phyloP scores from a whole-genome alignment of 805 yeast species.

The Lachancea quebecensis region DNA sequence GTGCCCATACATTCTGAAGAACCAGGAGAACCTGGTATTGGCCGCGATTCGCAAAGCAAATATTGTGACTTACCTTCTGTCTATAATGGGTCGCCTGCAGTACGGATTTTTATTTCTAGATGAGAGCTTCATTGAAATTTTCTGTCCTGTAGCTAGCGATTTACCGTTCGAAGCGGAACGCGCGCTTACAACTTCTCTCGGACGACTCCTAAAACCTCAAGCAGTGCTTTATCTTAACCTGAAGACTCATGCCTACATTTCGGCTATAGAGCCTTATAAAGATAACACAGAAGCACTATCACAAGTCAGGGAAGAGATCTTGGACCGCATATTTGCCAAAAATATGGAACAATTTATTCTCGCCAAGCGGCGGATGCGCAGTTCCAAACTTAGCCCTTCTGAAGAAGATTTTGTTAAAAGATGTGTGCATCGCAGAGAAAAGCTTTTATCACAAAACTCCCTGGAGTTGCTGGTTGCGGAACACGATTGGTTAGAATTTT shows the following conservation, averaged over 20 bases:
- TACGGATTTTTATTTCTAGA: slow-evolving; percentile 84
- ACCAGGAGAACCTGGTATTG: slow-evolving; percentile 42
- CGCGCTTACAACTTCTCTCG: slow-evolving; percentile 10
- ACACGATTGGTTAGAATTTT: slow-evolving; percentile 81
- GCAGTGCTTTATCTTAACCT: slow-evolving; percentile 75
- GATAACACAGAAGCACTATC: slow-evolving; percentile 22
- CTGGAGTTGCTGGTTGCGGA: slow-evolving; percentile 54
- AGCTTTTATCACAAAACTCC: slow-evolving; percentile 41
- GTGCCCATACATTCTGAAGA: slow-evolving; percentile 51
- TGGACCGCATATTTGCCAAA: slow-evolving; percentile 70
- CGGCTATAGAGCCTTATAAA: slow-evolving; percentile 54
- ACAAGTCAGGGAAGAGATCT: slow-evolving; percentile 49
- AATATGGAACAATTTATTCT: slow-evolving; percentile 42
- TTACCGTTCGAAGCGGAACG: slow-evolving; percentile 6
- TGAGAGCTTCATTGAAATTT: slow-evolving; percentile 76
- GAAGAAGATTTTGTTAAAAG: slow-evolving; percentile 74
- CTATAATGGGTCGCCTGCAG: slow-evolving; percentile 75
- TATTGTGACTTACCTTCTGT: slow-evolving; percentile 80
- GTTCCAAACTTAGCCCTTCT: slow-evolving; percentile 49
- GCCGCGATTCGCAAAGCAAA: slow-evolving; percentile 73
- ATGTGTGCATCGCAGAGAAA: slow-evolving; percentile 64
- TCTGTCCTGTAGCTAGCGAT: slow-evolving; percentile 54
- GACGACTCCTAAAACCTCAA: slow-evolving; percentile 71
- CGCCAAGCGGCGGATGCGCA: slow-evolving; percentile 8
- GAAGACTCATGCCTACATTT: slow-evolving; percentile 91